phyloP scores from a whole-genome alignment of 1,139 yeast species.

The Candida labiduridarum region DNA sequence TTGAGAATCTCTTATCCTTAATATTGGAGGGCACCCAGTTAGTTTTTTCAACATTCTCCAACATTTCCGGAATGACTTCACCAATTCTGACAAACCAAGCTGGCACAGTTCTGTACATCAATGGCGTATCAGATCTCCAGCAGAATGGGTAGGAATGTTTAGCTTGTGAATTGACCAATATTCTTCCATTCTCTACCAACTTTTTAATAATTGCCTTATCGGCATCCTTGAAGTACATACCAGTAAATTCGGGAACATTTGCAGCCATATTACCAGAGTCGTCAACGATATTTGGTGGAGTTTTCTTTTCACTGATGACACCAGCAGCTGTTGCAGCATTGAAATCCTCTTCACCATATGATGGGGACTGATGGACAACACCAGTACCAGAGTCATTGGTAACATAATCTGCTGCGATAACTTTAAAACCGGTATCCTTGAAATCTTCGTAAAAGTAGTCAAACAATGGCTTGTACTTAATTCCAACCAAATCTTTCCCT shows the following conservation, averaged over 20 bases:
- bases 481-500: slow-evolving; percentile 81
- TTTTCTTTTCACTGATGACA: slow-evolving; percentile 63
- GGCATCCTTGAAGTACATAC: slow-evolving; percentile 92
- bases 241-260: slow-evolving; percentile 74
- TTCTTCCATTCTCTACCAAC: slow-evolving; percentile 74
- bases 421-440: slow-evolving; percentile 78
- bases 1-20: slow-evolving; percentile 92
- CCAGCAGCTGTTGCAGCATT: slow-evolving; percentile 77
- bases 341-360: slow-evolving; percentile 99
- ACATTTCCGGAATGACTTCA: slow-evolving; percentile 86
- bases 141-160: slow-evolving; percentile 98
- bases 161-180: slow-evolving; percentile 78
- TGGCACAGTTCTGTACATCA: slow-evolving; percentile 93
- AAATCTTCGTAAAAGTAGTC: slow-evolving; percentile 76
- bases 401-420: slow-evolving; percentile 81
- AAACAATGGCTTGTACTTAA: slow-evolving; percentile 80
- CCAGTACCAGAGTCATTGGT: slow-evolving; percentile 98
- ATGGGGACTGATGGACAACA: slow-evolving; percentile 97
- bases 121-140: slow-evolving; percentile 99
- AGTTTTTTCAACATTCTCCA: slow-evolving; percentile 80
- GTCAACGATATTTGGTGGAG: slow-evolving; percentile 93
- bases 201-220: slow-evolving; percentile 87
- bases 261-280: slow-evolving; percentile 83
- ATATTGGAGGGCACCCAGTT: slow-evolving; percentile 93
- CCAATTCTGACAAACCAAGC: slow-evolving; percentile 96